Evolutionary conservation across 31 red algal genomes (phyloP).

Genomic region (Odonthalia washingtoniensis): DNA sequence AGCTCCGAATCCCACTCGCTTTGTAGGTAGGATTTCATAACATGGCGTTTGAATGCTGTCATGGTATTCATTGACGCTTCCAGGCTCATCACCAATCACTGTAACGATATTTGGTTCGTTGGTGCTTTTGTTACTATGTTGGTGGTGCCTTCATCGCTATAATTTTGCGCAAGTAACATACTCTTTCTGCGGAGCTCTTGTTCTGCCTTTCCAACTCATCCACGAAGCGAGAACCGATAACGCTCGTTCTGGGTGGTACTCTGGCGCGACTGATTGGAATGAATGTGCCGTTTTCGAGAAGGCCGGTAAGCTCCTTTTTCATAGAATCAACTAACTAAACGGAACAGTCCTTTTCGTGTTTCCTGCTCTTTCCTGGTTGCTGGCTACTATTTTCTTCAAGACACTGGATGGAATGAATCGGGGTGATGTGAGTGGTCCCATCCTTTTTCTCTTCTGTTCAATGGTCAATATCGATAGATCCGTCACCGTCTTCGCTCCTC

Average conservation of each 20-base stretch:
- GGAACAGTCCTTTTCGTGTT: too few relatives aligned
- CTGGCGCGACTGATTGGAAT: neutral
- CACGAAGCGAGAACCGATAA: neutral
- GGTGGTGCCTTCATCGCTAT: neutral
- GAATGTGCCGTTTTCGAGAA: neutral
- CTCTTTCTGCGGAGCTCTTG: neutral
- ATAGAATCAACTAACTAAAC: too few relatives aligned
- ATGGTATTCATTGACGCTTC: neutral
- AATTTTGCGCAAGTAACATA: constrained; percentile 4
- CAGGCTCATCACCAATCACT: neutral
- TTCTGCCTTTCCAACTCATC: neutral
- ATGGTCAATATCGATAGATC: neutral
- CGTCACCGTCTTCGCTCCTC: too few relatives aligned
- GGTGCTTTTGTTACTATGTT: neutral
- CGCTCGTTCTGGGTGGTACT: neutral
- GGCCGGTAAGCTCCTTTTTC: neutral
- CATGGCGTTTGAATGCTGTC: neutral
- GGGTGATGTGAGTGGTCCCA: too few relatives aligned
- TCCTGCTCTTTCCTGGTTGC: neutral
- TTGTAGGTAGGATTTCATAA: neutral
- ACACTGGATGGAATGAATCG: too few relatives aligned
- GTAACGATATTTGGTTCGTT: neutral
- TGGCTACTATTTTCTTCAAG: neutral
- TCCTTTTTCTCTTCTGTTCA: too few relatives aligned
- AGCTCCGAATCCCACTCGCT: neutral